Percentiles rank a stretch among this genome's conserved stretches.
phyloP scores from a whole-genome alignment of 2,329 filamentous ascomycete species.

The Colletotrichum kahawae region DNA sequence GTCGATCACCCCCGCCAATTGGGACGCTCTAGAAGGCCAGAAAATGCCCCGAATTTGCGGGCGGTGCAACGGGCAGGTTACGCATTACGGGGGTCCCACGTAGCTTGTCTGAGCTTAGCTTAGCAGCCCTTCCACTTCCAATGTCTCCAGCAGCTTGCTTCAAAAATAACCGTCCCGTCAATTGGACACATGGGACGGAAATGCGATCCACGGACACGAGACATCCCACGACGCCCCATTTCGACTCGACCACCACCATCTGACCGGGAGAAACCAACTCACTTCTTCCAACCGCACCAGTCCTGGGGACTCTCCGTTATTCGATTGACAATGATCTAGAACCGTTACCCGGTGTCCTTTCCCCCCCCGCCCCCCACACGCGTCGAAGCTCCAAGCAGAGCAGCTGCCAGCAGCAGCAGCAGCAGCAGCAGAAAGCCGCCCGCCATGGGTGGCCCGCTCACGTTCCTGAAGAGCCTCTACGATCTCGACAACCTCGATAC shows the following conservation, averaged over 20 bases:
- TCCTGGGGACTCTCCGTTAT: neutral
- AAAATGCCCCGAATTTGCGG: neutral
- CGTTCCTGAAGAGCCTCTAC: constrained; percentile 61
- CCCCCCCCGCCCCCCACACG: neutral
- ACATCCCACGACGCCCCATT: neutral
- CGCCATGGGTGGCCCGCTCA: constrained; percentile 45
- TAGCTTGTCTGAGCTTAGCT: constrained; percentile 6
- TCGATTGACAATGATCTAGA: neutral
- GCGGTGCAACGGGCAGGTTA: neutral
- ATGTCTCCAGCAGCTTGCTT: neutral
- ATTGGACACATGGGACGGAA: constrained; percentile 14
- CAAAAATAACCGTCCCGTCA: constrained; percentile 6
- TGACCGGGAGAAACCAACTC: neutral
- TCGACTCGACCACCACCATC: neutral
- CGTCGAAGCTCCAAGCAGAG: neutral
- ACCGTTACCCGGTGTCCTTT: neutral
- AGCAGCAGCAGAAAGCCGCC: constrained; percentile 6
- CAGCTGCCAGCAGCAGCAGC: neutral
- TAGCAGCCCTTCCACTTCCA: neutral
- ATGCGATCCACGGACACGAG: constrained; percentile 17
- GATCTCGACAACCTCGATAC: constrained; percentile 67
- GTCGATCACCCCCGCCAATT: constrained; percentile 4
- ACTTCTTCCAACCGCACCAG: neutral
- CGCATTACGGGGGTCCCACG: neutral
- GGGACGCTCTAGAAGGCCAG: neutral